A percentile compares a stretch with the other conserved stretches of the same genome.
Conservation (phyloP, 495 filamentous ascomycete genomes). For the Aspergillus nidulans region DNA sequence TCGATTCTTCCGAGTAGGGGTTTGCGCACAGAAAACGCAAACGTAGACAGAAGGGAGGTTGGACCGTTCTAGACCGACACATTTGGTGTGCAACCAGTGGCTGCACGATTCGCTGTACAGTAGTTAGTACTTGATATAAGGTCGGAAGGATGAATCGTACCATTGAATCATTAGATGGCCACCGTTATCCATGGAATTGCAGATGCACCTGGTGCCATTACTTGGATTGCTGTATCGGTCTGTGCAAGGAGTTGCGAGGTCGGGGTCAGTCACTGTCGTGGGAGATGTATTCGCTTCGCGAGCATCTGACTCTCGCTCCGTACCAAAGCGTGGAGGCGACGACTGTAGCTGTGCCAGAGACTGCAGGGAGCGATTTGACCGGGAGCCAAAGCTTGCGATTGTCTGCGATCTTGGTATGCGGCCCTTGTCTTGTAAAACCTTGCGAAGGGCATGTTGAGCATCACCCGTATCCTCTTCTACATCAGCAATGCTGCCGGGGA, state of each 20-base stretch:
- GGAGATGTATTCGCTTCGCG: slow-evolving; percentile 54
- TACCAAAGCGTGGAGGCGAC: slow-evolving; percentile 41
- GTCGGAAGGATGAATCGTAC: slow-evolving; percentile 40
- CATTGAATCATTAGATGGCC: slow-evolving; percentile 79
- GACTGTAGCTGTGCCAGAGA: slow-evolving; percentile 39
- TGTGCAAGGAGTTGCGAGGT: slow-evolving; percentile 61
- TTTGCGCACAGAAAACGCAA: slow-evolving; percentile 75
- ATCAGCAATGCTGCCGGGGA: slow-evolving; percentile 54
- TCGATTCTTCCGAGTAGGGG: slow-evolving; percentile 63
- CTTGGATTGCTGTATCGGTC: slow-evolving; percentile 52
- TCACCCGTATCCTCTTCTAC: slow-evolving; percentile 49
- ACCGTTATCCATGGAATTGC: slow-evolving; percentile 60
- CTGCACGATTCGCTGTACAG: slow-evolving; percentile 71
- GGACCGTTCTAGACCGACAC: slow-evolving; percentile 62
- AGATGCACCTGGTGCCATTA: slow-evolving; percentile 68
- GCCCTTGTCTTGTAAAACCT: slow-evolving; percentile 61
- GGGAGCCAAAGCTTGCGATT: slow-evolving; percentile 25
- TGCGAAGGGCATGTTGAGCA: slow-evolving; percentile 62
- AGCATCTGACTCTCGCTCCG: slow-evolving; percentile 34
- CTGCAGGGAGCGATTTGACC: slow-evolving; percentile 27
- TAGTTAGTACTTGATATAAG: not conserved
- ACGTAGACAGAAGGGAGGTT: slow-evolving; percentile 72
- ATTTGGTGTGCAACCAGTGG: slow-evolving; percentile 78
- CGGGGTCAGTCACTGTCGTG: slow-evolving; percentile 62
- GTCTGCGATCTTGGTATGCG: slow-evolving; percentile 44